Conservation (phyloP, 2,329 filamentous ascomycete genomes). For the Verticillium tricorpus region DNA sequence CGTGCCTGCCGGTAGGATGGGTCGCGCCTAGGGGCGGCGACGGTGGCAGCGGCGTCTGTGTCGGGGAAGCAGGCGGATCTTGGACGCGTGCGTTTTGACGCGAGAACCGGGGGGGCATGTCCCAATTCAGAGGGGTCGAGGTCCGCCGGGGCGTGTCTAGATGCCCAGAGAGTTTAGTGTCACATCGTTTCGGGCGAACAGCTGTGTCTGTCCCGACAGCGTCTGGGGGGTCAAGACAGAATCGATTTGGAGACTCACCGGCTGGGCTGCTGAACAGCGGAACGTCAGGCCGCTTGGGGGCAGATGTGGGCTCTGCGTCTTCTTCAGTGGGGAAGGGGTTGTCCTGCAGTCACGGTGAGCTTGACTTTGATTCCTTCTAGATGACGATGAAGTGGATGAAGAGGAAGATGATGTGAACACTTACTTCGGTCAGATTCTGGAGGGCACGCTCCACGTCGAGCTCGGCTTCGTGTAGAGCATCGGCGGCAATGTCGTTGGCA, state of each 20-base stretch:
- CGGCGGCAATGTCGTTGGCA: background rate
- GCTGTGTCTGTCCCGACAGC: no score
- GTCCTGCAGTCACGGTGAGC: background rate
- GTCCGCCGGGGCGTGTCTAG: background rate
- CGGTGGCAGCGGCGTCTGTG: no score
- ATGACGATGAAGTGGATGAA: no score
- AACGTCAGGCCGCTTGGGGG: background rate
- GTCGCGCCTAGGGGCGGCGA: no score
- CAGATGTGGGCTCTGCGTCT: background rate
- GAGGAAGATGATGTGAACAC: background rate
- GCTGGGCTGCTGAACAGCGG: background rate
- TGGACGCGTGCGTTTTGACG: background rate
- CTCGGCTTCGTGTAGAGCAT: background rate
- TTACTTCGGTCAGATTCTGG: background rate
- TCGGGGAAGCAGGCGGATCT: background rate
- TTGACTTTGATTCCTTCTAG: background rate
- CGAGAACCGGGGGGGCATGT: background rate
- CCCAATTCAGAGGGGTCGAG: background rate
- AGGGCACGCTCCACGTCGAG: background rate
- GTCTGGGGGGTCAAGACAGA: no score
- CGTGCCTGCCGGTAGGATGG: no score
- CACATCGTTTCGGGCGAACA: no score
- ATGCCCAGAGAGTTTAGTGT: no score
- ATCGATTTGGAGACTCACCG: background rate
- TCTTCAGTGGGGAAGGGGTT: background rate